Conservation (phyloP, 2,329 filamentous ascomycete genomes). For the Colletotrichum zoysiae region DNA sequence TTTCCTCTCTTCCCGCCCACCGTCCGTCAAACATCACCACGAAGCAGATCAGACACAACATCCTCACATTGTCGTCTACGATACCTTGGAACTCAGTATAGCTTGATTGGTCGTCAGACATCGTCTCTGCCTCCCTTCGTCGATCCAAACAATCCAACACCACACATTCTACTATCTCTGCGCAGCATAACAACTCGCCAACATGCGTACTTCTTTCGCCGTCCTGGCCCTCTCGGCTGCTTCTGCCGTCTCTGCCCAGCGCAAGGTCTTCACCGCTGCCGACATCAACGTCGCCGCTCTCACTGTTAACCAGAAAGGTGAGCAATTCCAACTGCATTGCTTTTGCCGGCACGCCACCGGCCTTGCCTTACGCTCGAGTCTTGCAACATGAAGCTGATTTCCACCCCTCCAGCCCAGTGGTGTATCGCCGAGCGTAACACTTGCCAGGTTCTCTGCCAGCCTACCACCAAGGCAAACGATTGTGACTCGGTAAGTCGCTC, state of each 20-base stretch:
- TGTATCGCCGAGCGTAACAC: slow-evolving; percentile 65
- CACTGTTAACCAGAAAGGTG: slow-evolving; percentile 28
- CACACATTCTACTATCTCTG: slow-evolving; percentile 22
- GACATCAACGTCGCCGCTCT: slow-evolving; percentile 37
- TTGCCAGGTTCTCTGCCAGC: slow-evolving; percentile 62
- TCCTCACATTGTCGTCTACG: slow-evolving; percentile 36
- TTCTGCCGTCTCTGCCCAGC: slow-evolving; percentile 38
- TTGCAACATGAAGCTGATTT: neutral
- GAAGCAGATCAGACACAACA: slow-evolving; percentile 36
- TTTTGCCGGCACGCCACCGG: neutral
- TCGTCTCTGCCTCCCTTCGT: slow-evolving; percentile 6
- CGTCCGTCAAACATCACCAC: slow-evolving; percentile 29
- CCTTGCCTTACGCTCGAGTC: neutral
- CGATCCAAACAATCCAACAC: slow-evolving; percentile 7
- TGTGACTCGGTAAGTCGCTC: slow-evolving; percentile 61
- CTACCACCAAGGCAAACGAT: slow-evolving; percentile 54
- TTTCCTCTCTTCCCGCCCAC: slow-evolving; percentile 26
- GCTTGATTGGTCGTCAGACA: slow-evolving; percentile 30
- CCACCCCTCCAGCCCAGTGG: slow-evolving; percentile 59
- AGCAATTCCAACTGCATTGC: neutral
- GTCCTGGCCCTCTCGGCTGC: slow-evolving; percentile 40
- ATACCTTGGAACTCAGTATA: slow-evolving; percentile 36
- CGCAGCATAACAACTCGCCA: slow-evolving; percentile 19
- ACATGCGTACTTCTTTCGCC: slow-evolving; percentile 41
- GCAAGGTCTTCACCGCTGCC: slow-evolving; percentile 34